Evolutionary conservation across 2,329 filamentous ascomycete species (phyloP), one percentile per base, ranked within the genome.

Genomic region (Fusarium sp.): DNA sequence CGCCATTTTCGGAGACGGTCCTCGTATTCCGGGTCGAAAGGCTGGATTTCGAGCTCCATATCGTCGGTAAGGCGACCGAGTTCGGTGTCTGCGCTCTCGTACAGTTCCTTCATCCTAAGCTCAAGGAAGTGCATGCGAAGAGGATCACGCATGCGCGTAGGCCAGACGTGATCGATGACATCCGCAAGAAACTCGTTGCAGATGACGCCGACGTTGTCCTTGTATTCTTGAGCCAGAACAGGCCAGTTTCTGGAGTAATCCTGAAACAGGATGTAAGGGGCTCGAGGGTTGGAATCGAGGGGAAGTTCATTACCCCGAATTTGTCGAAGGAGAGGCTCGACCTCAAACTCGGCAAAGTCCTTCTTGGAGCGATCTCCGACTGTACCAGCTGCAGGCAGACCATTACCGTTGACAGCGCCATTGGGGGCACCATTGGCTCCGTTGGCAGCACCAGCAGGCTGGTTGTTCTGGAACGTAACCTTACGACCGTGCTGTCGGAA

Each of bases 211-310:
- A 86, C 79, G 48, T 86, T 86, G 65, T 86, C 84, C 77, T 85
- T 86, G 78, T 85, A 85, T 72, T 86, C 84, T 54, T 84, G 83
- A 0, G 84, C 84, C 14, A 86, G 77, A n/a, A 79, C 78, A 5
- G 84, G 83, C 84, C 84, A 86, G 73, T 84, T 83, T 61, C 84
- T 81, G 3, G 83, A 85, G 69, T 85, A 86, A 61, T 83, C 84
- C 57, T 86, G 84, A 75, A 86, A 86, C 14, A 86, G 78, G 72
- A 86, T 86, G 74, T 86, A 86, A 4, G 85, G 84, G 0, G 84
- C 84, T 31, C 84, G 80, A 1, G 84, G 84, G 68, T 86, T 86
- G 1, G 84, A 83, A 66, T 86, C 84, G 55, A 85, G 83, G 1
- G 84, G 84, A 50, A 86, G 80, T 59, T 86, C 84, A 42, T 85